A percentile compares a stretch with the other conserved stretches of the same genome.
These are phyloP conservation scores for Cucumis cinereus DNA, from an alignment of 306 rosid species.

Conservation along the genomic window DNA sequence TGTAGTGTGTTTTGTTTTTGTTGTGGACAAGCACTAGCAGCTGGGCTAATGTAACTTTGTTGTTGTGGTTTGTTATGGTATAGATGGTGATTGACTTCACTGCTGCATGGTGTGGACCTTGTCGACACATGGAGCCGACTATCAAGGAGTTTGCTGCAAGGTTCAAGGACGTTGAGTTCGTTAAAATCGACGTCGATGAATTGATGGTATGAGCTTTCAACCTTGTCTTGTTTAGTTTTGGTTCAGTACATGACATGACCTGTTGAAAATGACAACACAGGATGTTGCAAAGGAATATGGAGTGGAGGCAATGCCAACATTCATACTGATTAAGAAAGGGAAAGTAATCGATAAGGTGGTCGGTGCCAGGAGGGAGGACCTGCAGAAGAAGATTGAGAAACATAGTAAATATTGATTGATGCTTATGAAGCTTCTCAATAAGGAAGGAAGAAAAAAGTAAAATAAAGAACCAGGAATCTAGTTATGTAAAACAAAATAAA, in stretches of 20 bases:
- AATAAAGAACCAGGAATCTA: conserved; percentile 3
- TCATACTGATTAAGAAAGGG: conserved; percentile 54
- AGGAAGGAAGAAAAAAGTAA: neutral
- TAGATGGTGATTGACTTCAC: conserved; percentile 76
- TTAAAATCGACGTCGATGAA: conserved; percentile 66
- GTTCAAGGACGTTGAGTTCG: conserved; percentile 47
- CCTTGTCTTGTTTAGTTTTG: neutral
- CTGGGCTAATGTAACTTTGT: neutral
- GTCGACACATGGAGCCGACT: conserved; percentile 51
- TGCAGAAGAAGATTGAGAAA: conserved; percentile 45
- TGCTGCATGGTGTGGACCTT: conserved; percentile 79
- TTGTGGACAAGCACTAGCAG: neutral
- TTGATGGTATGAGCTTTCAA: conserved; percentile 26
- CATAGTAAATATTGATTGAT: conserved; percentile 23
- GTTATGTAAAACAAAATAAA: neutral
- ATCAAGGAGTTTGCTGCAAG: conserved; percentile 38
- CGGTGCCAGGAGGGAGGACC: conserved; percentile 62
- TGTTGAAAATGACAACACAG: conserved; percentile 23
- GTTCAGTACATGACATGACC: neutral
- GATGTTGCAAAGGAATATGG: conserved; percentile 46
- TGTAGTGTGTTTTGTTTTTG: neutral
- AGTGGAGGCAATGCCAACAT: conserved; percentile 59
- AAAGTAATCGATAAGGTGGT: conserved; percentile 36
- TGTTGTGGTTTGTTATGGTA: neutral
- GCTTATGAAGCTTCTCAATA: neutral